A percentile compares a stretch with the other conserved stretches of the same genome.
These are phyloP conservation scores for Ganoderma sinense DNA, from an alignment of 1,284 basidiomycete genomes.

Conservation along the genomic window DNA sequence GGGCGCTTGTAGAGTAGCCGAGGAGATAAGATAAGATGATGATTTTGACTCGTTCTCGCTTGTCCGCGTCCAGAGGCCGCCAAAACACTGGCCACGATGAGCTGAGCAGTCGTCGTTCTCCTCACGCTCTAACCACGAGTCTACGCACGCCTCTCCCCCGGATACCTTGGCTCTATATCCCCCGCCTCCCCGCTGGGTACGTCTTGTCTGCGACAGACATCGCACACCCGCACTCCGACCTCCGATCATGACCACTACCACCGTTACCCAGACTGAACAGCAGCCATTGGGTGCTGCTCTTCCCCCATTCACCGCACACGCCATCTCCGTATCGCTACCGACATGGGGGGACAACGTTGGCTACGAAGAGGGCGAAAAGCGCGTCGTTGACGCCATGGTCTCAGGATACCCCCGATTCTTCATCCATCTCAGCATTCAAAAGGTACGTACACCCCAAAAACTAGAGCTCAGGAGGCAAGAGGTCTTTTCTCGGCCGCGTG, in stretches of 20 bases:
- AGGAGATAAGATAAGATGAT: constrained; percentile 15
- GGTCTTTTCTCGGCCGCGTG: too few species aligned
- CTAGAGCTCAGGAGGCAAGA: too few species aligned
- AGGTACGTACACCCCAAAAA: constrained; percentile 58
- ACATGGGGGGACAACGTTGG: constrained; percentile 94
- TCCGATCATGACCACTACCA: constrained; percentile 31
- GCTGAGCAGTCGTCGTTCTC: background rate
- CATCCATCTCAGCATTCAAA: constrained; percentile 88
- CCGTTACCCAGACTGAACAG: constrained; percentile 17
- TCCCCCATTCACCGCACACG: constrained; percentile 82
- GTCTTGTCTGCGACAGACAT: background rate
- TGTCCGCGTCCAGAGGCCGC: background rate
- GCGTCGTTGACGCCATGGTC: constrained; percentile 85
- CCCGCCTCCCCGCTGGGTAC: background rate
- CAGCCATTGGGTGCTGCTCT: constrained; percentile 60
- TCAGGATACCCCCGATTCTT: constrained; percentile 99
- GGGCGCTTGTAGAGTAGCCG: background rate
- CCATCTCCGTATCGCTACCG: constrained; percentile 97
- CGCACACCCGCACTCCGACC: background rate
- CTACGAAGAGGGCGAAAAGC: constrained; percentile 92
- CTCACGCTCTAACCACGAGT: background rate
- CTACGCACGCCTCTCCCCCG: background rate
- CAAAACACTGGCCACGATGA: background rate
- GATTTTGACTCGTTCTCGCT: constrained; percentile 7
- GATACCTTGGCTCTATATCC: background rate